phyloP scores from a whole-genome alignment of 208 protist species.

The Naegleria gruberi region DNA sequence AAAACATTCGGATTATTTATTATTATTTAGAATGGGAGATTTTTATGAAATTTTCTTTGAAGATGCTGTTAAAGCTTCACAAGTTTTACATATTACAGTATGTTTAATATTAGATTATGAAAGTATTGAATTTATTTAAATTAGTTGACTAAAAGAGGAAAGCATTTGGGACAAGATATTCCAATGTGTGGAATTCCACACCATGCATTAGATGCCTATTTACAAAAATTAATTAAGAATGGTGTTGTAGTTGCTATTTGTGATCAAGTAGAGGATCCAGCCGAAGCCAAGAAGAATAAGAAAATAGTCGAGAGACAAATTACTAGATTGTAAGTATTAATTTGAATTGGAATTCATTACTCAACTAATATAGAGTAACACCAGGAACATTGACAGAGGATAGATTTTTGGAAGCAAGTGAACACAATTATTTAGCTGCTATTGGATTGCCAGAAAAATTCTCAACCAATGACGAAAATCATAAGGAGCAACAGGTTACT shows the following conservation, averaged over 20 bases:
- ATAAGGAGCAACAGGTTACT: conserved; percentile 16
- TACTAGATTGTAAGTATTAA: conserved; percentile 23
- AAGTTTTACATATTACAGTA: conserved; percentile 39
- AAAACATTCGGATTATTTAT: conserved; percentile 30
- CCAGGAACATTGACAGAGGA: conserved; percentile 41
- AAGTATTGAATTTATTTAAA: conserved; percentile 18
- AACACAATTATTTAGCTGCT: conserved; percentile 36
- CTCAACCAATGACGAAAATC: background rate
- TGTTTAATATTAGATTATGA: background rate
- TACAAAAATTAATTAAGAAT: conserved; percentile 32
- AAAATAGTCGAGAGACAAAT: conserved; percentile 34
- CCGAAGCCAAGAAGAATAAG: background rate
- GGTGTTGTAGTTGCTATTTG: conserved; percentile 37
- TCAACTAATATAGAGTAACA: conserved; percentile 23
- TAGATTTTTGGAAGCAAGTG: conserved; percentile 24
- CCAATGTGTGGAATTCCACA: conserved; percentile 42
- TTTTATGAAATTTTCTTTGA: conserved; percentile 46
- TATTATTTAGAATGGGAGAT: conserved; percentile 42
- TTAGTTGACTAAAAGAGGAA: conserved; percentile 38
- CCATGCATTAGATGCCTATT: conserved; percentile 32
- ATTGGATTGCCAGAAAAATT: background rate
- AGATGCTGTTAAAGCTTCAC: conserved; percentile 37
- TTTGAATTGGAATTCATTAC: background rate
- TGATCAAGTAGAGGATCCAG: conserved; percentile 36
- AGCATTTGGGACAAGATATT: conserved; percentile 17